Evolutionary conservation across 805 yeast genomes (phyloP).

Genomic region (Metschnikowia kunwiensis): DNA sequence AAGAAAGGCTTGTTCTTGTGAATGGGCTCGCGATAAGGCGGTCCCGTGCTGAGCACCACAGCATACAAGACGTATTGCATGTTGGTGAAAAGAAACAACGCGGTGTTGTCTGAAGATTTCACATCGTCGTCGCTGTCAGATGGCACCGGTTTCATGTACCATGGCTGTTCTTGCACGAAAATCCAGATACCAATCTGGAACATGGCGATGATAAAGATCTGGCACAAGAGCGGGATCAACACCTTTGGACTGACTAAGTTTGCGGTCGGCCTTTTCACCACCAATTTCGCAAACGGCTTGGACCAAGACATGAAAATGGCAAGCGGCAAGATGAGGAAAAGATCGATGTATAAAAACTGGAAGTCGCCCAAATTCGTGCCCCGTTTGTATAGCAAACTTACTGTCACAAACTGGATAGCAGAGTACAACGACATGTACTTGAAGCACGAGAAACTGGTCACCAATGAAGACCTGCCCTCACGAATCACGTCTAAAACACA

Average conservation of each 20-base stretch:
- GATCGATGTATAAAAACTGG: constrained; percentile 91
- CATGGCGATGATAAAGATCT: constrained; percentile 56
- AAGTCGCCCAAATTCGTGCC: constrained; percentile 96
- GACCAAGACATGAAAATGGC: constrained; percentile 99
- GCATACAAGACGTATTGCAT: constrained; percentile 89
- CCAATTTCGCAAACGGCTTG: constrained; percentile 60
- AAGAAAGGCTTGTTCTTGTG: constrained; percentile 69
- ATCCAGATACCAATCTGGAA: constrained; percentile 75
- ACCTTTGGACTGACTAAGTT: constrained; percentile 88
- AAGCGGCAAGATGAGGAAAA: constrained; percentile 85
- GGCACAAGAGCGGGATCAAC: constrained; percentile 75
- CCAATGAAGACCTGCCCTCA: constrained; percentile 93
- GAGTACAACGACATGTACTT: constrained; percentile 97
- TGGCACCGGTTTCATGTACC: constrained; percentile 81
- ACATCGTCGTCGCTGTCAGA: constrained; percentile 74
- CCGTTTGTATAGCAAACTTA: constrained; percentile 75
- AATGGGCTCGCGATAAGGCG: constrained; percentile 85
- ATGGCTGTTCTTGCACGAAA: constrained; percentile 51
- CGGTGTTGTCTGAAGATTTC: constrained; percentile 85
- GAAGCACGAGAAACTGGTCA: constrained; percentile 94
- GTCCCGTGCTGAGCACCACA: constrained; percentile 81
- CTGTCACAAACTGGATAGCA: constrained; percentile 91
- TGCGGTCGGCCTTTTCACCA: constrained; percentile 84
- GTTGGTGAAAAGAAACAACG: constrained; percentile 74
- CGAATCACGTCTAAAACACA: constrained; percentile 88